Base-by-base conservation (phyloP, 2,329 filamentous ascomycete genomes). In the Aureobasidium uvarum region DNA sequence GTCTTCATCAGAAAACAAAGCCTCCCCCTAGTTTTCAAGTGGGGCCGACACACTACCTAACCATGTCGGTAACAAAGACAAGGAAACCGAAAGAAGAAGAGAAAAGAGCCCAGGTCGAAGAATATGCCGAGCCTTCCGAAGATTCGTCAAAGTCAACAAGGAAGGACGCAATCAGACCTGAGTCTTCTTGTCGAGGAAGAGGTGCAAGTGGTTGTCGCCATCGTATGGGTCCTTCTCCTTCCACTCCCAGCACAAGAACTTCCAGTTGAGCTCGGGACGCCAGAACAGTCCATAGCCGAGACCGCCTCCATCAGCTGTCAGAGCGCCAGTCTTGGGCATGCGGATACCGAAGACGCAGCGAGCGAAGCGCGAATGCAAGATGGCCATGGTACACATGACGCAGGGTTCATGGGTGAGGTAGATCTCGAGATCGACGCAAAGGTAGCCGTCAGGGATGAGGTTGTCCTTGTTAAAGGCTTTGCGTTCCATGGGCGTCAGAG, bases 331-430 rank as follows among this genome's bases (percentile, higher is more conserved):
- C 68, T 86, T 80, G 54, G 85, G 84, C 89, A 96, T 95, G 64
- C 90, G 85, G 68, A 87, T 83, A 68, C 86, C 86, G 77, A 96
- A 96, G 45, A 96, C 84, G 60, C 93, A 90, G 62, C 89, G 88
- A 51, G 91, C 88, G 83, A 99, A 96, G 59, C 95, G 86, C 10
- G 94, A 97, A 75, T 98, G 93, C 25, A 98, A 83, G 71, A 98
- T 89, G 1, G 91, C 95, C 95, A 98, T 98, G 41, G 90, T 92
- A 78, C 95, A 99, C 85, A 96, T 96, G 67, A 96, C 85, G 75
- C 95, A 99, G 5, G 95, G 95, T 78, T 99, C 95, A 74, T 98
- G 93, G 2, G 93, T 96, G 67, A 96, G 83, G 78, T 97, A 98
- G 65, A 99, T 85, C 77, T 98, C 94, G 36, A 99, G 84, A 64